Evolutionary conservation across 352 stramenopile genomes (phyloP).

Genomic region (Globisporangium spinosum): DNA sequence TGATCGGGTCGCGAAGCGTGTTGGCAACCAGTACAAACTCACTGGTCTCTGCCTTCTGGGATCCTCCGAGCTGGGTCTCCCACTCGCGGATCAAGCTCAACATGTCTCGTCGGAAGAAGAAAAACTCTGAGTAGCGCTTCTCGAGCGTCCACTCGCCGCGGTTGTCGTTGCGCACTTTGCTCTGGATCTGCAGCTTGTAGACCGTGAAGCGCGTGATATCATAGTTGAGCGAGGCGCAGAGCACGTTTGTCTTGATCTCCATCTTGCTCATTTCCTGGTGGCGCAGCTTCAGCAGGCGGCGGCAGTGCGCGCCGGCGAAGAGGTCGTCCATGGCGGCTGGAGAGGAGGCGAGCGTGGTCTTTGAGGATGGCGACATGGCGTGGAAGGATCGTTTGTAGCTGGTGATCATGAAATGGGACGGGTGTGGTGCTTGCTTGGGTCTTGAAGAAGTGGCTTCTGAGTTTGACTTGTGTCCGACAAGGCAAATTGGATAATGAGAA

Average conservation of each 20-base stretch:
- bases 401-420: background rate
- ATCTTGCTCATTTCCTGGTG: slow-evolving; percentile 46
- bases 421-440: background rate
- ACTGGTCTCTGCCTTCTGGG: slow-evolving; percentile 12
- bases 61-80: slow-evolving; percentile 17
- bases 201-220: slow-evolving; percentile 36
- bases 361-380: slow-evolving; percentile 5
- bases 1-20: slow-evolving; percentile 19
- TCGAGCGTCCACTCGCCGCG: slow-evolving; percentile 30
- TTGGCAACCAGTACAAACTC: slow-evolving; percentile 29
- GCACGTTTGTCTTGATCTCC: slow-evolving; percentile 35
- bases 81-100: slow-evolving; percentile 24
- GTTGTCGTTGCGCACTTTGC: slow-evolving; percentile 25
- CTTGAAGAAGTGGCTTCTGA: background rate
- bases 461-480: slow-evolving; percentile 13
- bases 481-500: slow-evolving; percentile 18
- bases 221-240: slow-evolving; percentile 20
- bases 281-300: slow-evolving; percentile 55
- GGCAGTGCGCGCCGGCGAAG: slow-evolving; percentile 36
- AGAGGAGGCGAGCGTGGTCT: background rate
- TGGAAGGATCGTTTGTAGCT: slow-evolving; percentile 10
- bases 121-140: slow-evolving; percentile 36
- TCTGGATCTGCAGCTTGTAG: slow-evolving; percentile 54
- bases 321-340: slow-evolving; percentile 24
- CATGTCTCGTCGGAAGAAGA: slow-evolving; percentile 23